Base-by-base conservation (phyloP, 164 flowering plant species). In the Aristolochia contorta region DNA sequence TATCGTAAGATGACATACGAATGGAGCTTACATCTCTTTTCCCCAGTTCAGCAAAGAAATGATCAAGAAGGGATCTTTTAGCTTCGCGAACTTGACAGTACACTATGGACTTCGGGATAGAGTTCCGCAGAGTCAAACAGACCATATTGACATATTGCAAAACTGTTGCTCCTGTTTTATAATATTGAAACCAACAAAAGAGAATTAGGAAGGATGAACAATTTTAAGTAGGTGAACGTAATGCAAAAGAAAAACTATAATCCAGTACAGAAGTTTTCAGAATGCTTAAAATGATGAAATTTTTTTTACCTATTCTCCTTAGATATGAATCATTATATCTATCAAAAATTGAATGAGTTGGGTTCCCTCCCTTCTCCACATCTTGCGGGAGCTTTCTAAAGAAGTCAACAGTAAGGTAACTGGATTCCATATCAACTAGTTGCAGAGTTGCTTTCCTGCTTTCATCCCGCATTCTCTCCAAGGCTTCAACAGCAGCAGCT, bases 381-480 rank as follows among this genome's bases (percentile, higher is more conserved):
- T 92, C 98, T 70, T 87, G 96, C 45, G 96, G 98, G 72, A 92
- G 93, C 86, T 89, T 89, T 60, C 98, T 76, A 81, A 92, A 92
- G 79, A 89, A 92, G 59, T 89, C 98, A 55, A 92, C 93, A 9
- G 98, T 92, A 65, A 92, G 78, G 65, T 92, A 92, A 64, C 85
- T 75, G 60, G 78, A 75, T 74, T 92, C 98, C 96, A 92, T 92
- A 50, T 89, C 96, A 49, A 92, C 98, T 48, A 92, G 76, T 76
- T 82, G 76, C 18, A 89, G 80, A 47, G 98, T 77, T 50, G 98
- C 84, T 71, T 77, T 87, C 75, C 68, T 85, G 81, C 98, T 92
- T 70, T 83, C 87, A 6, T 85, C 96, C 65, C 80, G 72, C 91
- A 87, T 82, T 71, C 91, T 78, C 12, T 92, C 98, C 56, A 92